phyloP scores from a whole-genome alignment of 306 rosid genomes.

The Rubus idaeus region DNA sequence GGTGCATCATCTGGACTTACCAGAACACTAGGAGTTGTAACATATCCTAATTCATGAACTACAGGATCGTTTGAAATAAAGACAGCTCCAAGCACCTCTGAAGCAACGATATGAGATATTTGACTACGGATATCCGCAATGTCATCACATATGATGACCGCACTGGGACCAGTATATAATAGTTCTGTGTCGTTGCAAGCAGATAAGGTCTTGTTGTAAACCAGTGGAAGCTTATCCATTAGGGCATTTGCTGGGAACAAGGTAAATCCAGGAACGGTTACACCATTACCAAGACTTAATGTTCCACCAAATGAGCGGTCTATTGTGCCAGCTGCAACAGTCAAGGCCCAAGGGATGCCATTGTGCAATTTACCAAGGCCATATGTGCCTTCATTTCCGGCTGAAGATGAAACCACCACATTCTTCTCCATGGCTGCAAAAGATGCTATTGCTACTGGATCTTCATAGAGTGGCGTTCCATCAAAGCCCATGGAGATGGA shows the following conservation, averaged over 20 bases:
- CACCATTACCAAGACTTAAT: conserved; percentile 26
- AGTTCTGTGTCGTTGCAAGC: conserved; percentile 22
- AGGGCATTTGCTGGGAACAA: conserved; percentile 26
- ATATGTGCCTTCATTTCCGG: conserved; percentile 16
- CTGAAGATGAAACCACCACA: conserved; percentile 27
- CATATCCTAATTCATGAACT: background rate
- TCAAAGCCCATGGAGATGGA: conserved; percentile 19
- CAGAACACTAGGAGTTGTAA: conserved; percentile 38
- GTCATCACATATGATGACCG: conserved; percentile 21
- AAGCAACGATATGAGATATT: background rate
- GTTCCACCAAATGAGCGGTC: conserved; percentile 28
- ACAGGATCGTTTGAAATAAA: background rate
- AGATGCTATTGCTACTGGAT: conserved; percentile 26
- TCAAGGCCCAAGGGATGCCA: conserved; percentile 32
- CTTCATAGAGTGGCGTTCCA: conserved; percentile 9
- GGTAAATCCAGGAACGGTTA: conserved; percentile 24
- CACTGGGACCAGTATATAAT: background rate
- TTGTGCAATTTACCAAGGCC: conserved; percentile 7
- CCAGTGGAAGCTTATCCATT: conserved; percentile 4
- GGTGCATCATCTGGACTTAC: conserved; percentile 35
- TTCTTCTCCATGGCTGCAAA: conserved; percentile 35
- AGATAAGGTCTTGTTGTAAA: conserved; percentile 23
- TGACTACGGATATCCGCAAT: background rate
- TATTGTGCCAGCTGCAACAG: conserved; percentile 31
- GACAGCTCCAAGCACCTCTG: conserved; percentile 26